Evolutionary conservation across 306 rosid species (phyloP).

Genomic region (Sphenostylis stenocarpa): DNA sequence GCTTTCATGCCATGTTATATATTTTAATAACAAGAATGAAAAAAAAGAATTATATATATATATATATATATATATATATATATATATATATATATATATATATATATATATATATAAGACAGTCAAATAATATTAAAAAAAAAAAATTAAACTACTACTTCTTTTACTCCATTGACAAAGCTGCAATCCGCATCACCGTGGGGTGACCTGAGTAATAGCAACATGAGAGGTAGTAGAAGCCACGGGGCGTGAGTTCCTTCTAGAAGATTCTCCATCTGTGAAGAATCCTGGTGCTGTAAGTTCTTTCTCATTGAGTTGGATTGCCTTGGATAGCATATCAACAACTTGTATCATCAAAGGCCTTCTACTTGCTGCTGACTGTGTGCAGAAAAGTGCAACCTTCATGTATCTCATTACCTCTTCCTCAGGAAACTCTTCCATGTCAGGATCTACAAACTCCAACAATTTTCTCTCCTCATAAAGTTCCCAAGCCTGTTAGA

Average conservation of each 20-base stretch:
- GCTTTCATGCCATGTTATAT: background rate
- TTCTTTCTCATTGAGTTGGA: conserved; percentile 67
- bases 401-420: conserved; percentile 76
- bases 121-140: background rate
- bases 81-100: too few species aligned
- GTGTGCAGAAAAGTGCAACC: conserved; percentile 92
- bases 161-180: background rate
- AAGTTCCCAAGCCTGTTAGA: conserved; percentile 84
- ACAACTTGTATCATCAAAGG: conserved; percentile 78
- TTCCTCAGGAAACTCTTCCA: conserved; percentile 63
- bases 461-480: conserved; percentile 66
- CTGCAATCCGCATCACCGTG: conserved; percentile 50
- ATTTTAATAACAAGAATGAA: background rate
- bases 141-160: background rate
- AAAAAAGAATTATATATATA: too few species aligned
- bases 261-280: conserved; percentile 52
- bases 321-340: conserved; percentile 78
- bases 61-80: too few species aligned
- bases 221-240: conserved; percentile 43
- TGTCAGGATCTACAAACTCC: conserved; percentile 71
- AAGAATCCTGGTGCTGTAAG: conserved; percentile 81
- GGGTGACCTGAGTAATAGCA: conserved; percentile 57
- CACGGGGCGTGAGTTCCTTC: conserved; percentile 26
- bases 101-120: too few species aligned
- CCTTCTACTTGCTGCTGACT: conserved; percentile 70